Evolutionary conservation across 1,139 yeast species (phyloP), one percentile per base, ranked within the genome.

Genomic region (Blastobotrys illinoisensis): DNA sequence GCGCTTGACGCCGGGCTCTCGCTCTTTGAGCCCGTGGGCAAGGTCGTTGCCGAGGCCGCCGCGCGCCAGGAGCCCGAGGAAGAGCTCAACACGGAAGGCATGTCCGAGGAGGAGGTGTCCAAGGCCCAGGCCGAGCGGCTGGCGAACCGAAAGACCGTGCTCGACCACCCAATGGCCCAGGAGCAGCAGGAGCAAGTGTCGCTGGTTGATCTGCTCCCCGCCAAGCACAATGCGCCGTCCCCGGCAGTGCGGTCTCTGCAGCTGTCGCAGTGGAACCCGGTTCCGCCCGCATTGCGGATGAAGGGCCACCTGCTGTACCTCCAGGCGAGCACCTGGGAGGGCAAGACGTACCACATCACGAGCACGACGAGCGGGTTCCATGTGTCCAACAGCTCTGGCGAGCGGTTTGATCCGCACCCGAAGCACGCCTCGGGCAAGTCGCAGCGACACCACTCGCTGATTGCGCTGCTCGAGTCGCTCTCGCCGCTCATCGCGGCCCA

Each of bases 251-350:
- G 77, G 60, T 77, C 85, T 0, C 73, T 86, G 52, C 74, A 78
- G 53, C 68, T 89, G 50, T 87, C 97, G n/a, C 82, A 82, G 56
- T 91, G 97, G 95, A 85, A 88, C 60, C 89, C 86, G 18, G 90
- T 96, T n/a, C 75, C 83, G 5, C 74, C 78, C 49, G 70, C 74
- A 26, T 71, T 71, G 60, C 84, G 79, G 66, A 74, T 74, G 56
- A 80, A 79, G 66, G 99, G 98, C 24, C 96, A 91, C 67, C 76
- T 91, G 65, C 75, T 86, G 57, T 93, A 93, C 70, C 75, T 93
- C 63, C 81, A 81, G 54, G 77, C 82, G 50, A 85, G 81, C 64
- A 88, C 97, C 45, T 75, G 87, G 61, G 98, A 93, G 71, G 86
- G 86, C 62, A 95, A 88, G 66, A 79, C 80, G 20, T 79, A 78